Evolutionary conservation across 2,329 filamentous ascomycete genomes (phyloP), one percentile per base, ranked within the genome.

Genomic region (Coniochaeta sp.): DNA sequence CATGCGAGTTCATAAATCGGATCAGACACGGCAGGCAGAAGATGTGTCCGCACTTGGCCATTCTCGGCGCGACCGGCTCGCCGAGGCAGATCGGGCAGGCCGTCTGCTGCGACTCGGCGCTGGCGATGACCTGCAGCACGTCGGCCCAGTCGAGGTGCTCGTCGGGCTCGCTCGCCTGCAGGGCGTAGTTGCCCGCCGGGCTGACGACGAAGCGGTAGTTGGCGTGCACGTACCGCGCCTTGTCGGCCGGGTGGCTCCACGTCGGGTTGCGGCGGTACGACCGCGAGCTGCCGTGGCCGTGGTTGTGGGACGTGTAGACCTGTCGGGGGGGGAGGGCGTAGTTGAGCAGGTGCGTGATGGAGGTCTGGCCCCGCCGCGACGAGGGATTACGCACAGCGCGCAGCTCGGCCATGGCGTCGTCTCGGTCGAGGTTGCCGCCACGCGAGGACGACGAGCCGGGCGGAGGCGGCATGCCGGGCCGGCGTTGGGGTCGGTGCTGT

Each of bases 151-250:
- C 90, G 59, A 99, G 77, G 68, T 95, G 89, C 55, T 93, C 82
- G 73, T 99, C 93, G 22, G 95, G 89, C 72, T 98, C 91, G 54
- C 84, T 82, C 26, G 91, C 89, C 71, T 98, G 92, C 6, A 85
- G 83, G 62, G 85, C 82, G 71, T 98, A 99, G 68, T 88, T 85
- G 61, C 86, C 88, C 60, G 85, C 82, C 3, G 95, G 93, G 62
- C 91, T 88, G 58, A 99, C 93, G 61, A 99, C 89, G 72, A 99
- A 99, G 60, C 95, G 89, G 72, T 99, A 99, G 73, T 99, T 99
- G 65, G 95, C 92, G 73, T 99, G 93, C 17, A 99, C 83, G 60
- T 82, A 93, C 81, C 90, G 87, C 61, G 93, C 89, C 77, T 98
- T 98, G 74, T 99, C 95, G 50, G 87, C 85, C 16, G 91, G 87